A percentile compares a stretch with the other conserved stretches of the same genome.
Conservation (phyloP, 2,329 filamentous ascomycete species). For the Colletotrichum plurivorum region DNA sequence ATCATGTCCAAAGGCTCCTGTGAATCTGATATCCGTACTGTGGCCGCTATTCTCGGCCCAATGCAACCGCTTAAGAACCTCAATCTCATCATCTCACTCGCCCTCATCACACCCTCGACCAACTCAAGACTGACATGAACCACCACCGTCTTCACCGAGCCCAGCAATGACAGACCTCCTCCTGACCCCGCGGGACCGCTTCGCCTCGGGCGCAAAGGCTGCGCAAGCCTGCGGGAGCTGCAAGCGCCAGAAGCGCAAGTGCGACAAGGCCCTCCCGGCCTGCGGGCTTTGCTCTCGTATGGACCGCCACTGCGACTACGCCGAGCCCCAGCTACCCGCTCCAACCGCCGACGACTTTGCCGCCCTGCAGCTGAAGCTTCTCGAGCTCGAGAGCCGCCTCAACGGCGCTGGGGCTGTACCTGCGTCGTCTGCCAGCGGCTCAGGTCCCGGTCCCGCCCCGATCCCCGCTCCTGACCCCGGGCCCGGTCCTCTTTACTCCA, state of each 20-base stretch:
- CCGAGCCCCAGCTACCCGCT: conserved; percentile 47
- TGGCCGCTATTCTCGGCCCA: too few species aligned
- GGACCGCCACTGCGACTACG: conserved; percentile 58
- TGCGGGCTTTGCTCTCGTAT: conserved; percentile 63
- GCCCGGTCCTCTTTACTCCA: neutral
- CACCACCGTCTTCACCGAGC: too few species aligned
- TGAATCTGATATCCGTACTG: too few species aligned
- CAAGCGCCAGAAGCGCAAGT: conserved; percentile 62
- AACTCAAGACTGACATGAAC: neutral
- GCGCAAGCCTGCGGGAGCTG: conserved; percentile 32
- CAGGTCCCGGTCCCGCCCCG: neutral
- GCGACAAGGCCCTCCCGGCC: conserved; percentile 63
- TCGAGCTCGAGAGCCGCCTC: conserved; percentile 55
- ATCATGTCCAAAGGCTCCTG: too few species aligned
- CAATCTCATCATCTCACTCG: neutral
- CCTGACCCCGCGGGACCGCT: conserved; percentile 20
- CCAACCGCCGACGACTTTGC: conserved; percentile 57
- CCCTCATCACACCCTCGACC: too few species aligned
- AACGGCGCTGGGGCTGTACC: conserved; percentile 36
- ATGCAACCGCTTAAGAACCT: neutral
- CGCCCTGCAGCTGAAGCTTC: conserved; percentile 52
- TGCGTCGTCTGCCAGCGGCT: neutral
- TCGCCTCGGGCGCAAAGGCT: conserved; percentile 10
- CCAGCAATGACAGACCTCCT: neutral
- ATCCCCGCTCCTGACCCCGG: neutral